Conservation (phyloP, 208 protist species). For the Perkinsela sp. region DNA sequence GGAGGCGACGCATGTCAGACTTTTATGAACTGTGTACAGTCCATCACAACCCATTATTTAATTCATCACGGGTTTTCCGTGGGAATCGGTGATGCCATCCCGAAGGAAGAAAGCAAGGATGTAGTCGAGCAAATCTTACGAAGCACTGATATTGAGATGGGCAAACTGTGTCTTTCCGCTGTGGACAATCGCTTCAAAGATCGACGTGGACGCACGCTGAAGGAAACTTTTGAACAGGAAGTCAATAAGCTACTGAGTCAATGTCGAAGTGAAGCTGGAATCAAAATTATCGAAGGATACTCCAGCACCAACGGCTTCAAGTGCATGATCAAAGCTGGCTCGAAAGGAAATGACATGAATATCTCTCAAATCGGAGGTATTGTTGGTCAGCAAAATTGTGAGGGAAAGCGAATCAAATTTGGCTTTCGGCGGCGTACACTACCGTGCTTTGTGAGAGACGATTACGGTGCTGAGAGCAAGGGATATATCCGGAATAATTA, state of each 20-base stretch:
- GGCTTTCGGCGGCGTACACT: slow-evolving; percentile 82
- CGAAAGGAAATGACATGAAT: slow-evolving; percentile 94
- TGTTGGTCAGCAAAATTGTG: slow-evolving; percentile 99
- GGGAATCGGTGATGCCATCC: slow-evolving; percentile 91
- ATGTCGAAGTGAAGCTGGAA: slow-evolving; percentile 59
- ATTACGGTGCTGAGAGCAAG: slow-evolving; percentile 78
- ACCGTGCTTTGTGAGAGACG: slow-evolving; percentile 93
- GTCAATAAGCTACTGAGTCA: slow-evolving; percentile 81
- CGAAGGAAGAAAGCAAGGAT: slow-evolving; percentile 57
- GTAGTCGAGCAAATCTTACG: slow-evolving; percentile 68
- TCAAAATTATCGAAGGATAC: slow-evolving; percentile 42
- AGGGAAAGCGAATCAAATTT: slow-evolving; percentile 91
- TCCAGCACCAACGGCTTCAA: slow-evolving; percentile 74
- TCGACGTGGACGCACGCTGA: slow-evolving; percentile 72
- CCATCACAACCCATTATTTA: slow-evolving; percentile 87
- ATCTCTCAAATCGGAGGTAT: slow-evolving; percentile 96
- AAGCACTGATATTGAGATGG: slow-evolving; percentile 54
- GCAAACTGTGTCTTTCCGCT: slow-evolving; percentile 61
- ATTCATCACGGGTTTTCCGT: slow-evolving; percentile 82
- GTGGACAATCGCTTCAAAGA: slow-evolving; percentile 68
- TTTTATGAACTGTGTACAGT: slow-evolving; percentile 76
- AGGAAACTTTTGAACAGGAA: slow-evolving; percentile 91
- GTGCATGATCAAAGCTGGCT: slow-evolving; percentile 83
- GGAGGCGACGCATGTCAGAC: slow-evolving; percentile 67
- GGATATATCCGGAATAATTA: slow-evolving; percentile 97